Base-by-base conservation (phyloP, 352 stramenopile genomes). In the Lagenidium sp. region DNA sequence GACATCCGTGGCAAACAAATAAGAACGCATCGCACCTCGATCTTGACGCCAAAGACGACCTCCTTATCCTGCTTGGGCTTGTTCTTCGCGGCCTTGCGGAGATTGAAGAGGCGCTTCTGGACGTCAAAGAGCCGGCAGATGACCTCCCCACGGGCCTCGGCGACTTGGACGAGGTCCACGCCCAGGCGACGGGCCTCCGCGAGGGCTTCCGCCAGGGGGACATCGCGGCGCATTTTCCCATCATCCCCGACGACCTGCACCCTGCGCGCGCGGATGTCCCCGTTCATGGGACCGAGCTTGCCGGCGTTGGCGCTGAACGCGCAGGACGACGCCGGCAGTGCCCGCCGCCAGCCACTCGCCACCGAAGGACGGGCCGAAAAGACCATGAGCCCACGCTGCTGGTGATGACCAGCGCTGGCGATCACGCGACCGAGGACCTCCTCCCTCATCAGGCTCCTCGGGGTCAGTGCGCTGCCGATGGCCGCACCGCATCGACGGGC, bases 161-260 rank as follows among this genome's bases (percentile, higher is more conserved):
- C 81, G 31, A 91, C 73, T 45, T 91, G 75, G 46, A 91, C 75
- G 22, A 91, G 65, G 48, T 91, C 79, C 36, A 91, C 55, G 31
- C 68, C 69, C 31, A 53, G 53, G 1, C 41, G 41, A 15, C 42
- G 45, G 1, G 79, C 79, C 25, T 85, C 66, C 15, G 67, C 18
- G n/a, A 88, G 44, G 16, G 79, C 79, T 32, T 73, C 37, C 23
- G 41, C 41, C 38, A 82, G 55, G 11, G 75, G 73, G 35, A 91
- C 58, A 42, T 73, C 58, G 39, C 50, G 37, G 6, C 55, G 66
- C 53, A 85, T 65, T 16, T 53, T 48, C 39, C 71, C 79, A 40
- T 68, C 59, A 25, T 85, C 67, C 16, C 47, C 59, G 3, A 82
- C 68, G 22, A 91, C 44, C 15, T 63, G 73, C 20, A 91, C 79